A percentile compares a stretch with the other conserved stretches of the same genome.
Conservation (phyloP, 345 rosid species). For the Raphanus sativus region DNA sequence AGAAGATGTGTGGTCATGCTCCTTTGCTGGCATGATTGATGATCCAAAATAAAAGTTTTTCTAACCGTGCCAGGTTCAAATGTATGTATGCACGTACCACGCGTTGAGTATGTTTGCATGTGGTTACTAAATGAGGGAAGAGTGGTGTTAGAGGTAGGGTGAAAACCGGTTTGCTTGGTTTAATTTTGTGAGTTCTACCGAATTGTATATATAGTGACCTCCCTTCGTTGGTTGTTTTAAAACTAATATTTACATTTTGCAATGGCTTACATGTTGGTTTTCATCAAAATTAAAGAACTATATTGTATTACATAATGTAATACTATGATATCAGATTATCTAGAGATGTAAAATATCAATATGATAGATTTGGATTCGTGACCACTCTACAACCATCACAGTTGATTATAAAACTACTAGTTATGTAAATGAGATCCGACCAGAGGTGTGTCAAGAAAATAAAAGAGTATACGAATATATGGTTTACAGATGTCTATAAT, state of each 20-base stretch:
- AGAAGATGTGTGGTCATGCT: background rate
- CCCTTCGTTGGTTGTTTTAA: slow-evolving; percentile 1
- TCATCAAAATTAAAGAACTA: background rate
- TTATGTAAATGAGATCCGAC: background rate
- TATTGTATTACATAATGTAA: background rate
- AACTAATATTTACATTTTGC: background rate
- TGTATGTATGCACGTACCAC: slow-evolving; percentile 15
- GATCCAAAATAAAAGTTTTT: background rate
- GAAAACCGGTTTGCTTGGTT: background rate
- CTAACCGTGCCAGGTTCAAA: background rate
- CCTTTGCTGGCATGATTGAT: slow-evolving; percentile 48
- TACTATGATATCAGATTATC: background rate
- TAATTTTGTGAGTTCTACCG: slow-evolving; percentile 11
- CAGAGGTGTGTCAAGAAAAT: background rate
- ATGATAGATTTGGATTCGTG: background rate
- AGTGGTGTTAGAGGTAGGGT: background rate
- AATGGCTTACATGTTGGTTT: background rate
- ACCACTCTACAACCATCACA: background rate
- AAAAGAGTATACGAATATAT: background rate
- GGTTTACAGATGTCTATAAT: background rate
- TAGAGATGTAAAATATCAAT: background rate
- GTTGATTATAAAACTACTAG: background rate
- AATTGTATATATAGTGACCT: slow-evolving; percentile 15
- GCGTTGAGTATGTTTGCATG: background rate
- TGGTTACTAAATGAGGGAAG: slow-evolving; percentile 11